phyloP scores from a whole-genome alignment of 306 rosid species.

The Quillaja saponaria region DNA sequence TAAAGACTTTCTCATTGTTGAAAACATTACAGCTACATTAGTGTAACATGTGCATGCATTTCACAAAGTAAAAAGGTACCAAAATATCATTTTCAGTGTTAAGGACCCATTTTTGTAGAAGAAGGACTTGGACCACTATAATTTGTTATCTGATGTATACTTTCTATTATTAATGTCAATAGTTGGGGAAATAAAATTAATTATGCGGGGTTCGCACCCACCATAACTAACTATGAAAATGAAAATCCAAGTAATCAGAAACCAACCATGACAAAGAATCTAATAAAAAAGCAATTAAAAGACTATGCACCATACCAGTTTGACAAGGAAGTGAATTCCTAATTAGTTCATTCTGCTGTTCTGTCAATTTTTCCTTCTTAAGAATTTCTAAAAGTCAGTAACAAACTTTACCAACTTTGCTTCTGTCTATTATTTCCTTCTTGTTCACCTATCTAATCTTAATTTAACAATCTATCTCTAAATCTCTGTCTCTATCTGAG shows the following conservation, averaged over 20 bases:
- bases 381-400: slow-evolving; percentile 44
- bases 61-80: not conserved
- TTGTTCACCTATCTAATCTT: slow-evolving; percentile 67
- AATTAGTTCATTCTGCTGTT: slow-evolving; percentile 31
- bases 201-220: slow-evolving; percentile 37
- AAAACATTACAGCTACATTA: no score
- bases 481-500: slow-evolving; percentile 8
- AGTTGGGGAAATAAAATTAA: slow-evolving; percentile 1
- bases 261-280: slow-evolving; percentile 12
- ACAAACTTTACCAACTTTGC: slow-evolving; percentile 70
- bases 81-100: slow-evolving; percentile 13
- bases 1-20: no score
- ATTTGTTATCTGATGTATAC: no score
- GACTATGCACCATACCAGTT: slow-evolving; percentile 34
- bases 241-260: slow-evolving; percentile 41
- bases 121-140: no score
- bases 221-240: slow-evolving; percentile 55
- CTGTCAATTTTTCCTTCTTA: slow-evolving; percentile 34
- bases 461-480: slow-evolving; percentile 4
- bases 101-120: slow-evolving; percentile 33
- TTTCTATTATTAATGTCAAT: slow-evolving; percentile 12
- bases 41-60: slow-evolving; percentile 11
- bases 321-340: slow-evolving; percentile 45
- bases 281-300: not conserved
- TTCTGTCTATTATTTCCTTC: slow-evolving; percentile 17